Conservation (phyloP, 352 stramenopile genomes). For the Globisporangium rhizosaccharum region DNA sequence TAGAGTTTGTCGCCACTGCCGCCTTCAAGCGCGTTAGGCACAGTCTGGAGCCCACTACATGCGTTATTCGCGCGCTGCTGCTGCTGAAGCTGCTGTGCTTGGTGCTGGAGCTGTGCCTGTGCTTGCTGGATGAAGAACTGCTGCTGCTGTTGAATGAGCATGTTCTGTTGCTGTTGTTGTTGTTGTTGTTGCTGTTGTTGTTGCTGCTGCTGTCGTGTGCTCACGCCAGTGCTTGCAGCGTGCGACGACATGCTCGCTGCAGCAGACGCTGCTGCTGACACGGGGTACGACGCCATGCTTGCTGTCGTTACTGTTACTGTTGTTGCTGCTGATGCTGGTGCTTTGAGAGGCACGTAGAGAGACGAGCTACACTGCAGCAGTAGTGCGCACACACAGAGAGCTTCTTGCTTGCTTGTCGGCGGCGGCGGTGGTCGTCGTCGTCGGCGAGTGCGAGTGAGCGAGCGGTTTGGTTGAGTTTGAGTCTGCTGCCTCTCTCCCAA, state of each 20-base stretch:
- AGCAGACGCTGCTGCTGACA: conserved; percentile 6
- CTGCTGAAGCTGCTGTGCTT: conserved; percentile 1
- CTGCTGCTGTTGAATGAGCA: conserved; percentile 4
- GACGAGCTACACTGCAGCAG: too few relatives aligned
- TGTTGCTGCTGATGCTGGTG: not conserved
- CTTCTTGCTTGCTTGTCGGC: not conserved
- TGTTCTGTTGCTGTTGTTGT: conserved; percentile 14
- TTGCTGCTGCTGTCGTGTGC: conserved; percentile 18
- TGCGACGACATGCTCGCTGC: conserved; percentile 11
- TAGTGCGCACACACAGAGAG: too few relatives aligned
- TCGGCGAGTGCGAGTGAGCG: too few relatives aligned
- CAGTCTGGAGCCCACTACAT: conserved; percentile 1
- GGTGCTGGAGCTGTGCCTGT: conserved; percentile 7
- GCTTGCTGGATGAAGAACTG: conserved; percentile 11
- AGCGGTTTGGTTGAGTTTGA: too few relatives aligned
- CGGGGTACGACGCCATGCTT: conserved; percentile 23
- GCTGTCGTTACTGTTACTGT: not conserved
- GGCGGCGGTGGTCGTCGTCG: not conserved
- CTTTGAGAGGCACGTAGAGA: not conserved
- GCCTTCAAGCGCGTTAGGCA: not conserved
- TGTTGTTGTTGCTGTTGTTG: conserved; percentile 11
- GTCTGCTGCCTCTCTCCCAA: too few relatives aligned
- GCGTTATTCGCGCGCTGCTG: not conserved
- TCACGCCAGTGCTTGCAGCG: conserved; percentile 6
- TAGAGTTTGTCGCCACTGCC: conserved; percentile 10